A percentile compares a stretch with the other conserved stretches of the same genome.
These are phyloP conservation scores for Mallotus repandus DNA, from an alignment of 441 rosid genomes.

Conservation along the genomic window DNA sequence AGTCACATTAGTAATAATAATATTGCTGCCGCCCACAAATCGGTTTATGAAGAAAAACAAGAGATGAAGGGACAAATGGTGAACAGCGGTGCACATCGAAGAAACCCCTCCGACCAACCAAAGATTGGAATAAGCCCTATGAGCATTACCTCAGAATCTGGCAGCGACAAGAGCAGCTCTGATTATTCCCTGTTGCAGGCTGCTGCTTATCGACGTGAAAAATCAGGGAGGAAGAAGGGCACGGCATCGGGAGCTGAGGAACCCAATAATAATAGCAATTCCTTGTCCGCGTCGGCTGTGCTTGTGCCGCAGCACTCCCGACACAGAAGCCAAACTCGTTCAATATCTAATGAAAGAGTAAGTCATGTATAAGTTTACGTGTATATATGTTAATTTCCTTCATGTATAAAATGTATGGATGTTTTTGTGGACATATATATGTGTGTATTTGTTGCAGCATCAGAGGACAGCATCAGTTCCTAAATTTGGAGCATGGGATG, in stretches of 20 bases:
- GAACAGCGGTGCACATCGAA: too few species aligned
- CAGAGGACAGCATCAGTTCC: slow-evolving; percentile 43
- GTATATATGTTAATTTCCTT: too few species aligned
- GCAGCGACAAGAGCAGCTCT: slow-evolving; percentile 15
- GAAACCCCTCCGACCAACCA: background rate
- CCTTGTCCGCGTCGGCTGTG: background rate
- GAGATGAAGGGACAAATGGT: too few species aligned
- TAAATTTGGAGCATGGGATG: slow-evolving; percentile 62
- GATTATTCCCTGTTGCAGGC: background rate
- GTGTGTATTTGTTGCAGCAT: slow-evolving; percentile 24
- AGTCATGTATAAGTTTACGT: background rate
- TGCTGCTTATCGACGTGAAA: background rate
- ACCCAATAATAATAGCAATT: background rate
- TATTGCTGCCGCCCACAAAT: background rate
- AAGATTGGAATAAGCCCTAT: background rate
- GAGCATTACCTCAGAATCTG: slow-evolving; percentile 14
- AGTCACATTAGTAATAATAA: background rate
- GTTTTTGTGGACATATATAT: too few species aligned
- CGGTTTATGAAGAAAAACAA: background rate
- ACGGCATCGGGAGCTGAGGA: slow-evolving; percentile 1
- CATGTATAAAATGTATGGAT: too few species aligned
- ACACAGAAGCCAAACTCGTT: slow-evolving; percentile 19
- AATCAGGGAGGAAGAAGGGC: slow-evolving; percentile 3
- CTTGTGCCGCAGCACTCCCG: slow-evolving; percentile 7
- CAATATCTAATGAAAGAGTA: slow-evolving; percentile 11